Evolutionary conservation across 176 grass and related monocot genomes (phyloP).

Genomic region (Aechmea fasciata): DNA sequence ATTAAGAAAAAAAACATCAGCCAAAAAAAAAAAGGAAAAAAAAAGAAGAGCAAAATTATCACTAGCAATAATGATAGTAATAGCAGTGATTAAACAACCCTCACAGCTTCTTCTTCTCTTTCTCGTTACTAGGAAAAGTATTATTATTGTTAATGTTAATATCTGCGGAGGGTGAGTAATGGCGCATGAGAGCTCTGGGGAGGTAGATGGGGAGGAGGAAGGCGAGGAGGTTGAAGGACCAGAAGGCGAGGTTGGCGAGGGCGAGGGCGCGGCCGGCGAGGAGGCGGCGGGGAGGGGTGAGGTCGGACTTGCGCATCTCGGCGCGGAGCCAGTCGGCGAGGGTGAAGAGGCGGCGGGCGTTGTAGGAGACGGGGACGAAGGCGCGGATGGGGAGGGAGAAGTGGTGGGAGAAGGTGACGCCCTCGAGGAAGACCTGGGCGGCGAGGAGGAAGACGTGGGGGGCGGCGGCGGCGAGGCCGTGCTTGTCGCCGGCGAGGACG

Average conservation of each 20-base stretch:
- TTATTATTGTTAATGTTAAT: too few species aligned
- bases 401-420: constrained; percentile 36
- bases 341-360: constrained; percentile 61
- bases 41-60: too few species aligned
- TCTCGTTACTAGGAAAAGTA: background rate
- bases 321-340: constrained; percentile 49
- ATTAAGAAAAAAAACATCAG: too few species aligned
- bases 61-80: too few species aligned
- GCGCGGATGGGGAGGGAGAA: constrained; percentile 72
- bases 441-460: constrained; percentile 81
- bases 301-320: constrained; percentile 37
- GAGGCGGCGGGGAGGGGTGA: constrained; percentile 9
- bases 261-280: constrained; percentile 45
- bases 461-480: constrained; percentile 26
- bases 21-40: too few species aligned
- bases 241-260: constrained; percentile 47
- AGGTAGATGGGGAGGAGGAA: constrained; percentile 75
- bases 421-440: constrained; percentile 74
- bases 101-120: constrained; percentile 3
- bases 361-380: constrained; percentile 53
- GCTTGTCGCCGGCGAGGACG: constrained; percentile 36
- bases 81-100: too few species aligned
- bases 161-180: constrained; percentile 16
- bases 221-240: constrained; percentile 56
- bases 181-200: constrained; percentile 45